Evolutionary conservation across 345 rosid species (phyloP), one percentile per base, ranked within the genome.

Genomic region (Sapria himalayana): DNA sequence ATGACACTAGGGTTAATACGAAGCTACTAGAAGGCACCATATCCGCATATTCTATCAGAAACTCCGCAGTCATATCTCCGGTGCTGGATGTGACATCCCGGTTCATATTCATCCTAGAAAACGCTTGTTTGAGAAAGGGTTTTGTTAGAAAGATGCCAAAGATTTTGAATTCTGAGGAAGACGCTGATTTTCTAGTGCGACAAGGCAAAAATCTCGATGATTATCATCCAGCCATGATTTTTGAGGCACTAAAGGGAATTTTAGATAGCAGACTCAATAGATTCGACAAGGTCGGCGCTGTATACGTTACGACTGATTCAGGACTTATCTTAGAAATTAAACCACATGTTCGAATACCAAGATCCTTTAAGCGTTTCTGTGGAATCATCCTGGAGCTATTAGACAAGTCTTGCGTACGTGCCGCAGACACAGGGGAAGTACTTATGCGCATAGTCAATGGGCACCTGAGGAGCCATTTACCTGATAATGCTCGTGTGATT

Each of bases 71-170:
- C n/a, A 17, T 10, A 12, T n/a, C n/a, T n/a, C n/a, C n/a, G n/a
- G n/a, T n/a, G n/a, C n/a, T n/a, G n/a, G n/a, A n/a, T n/a, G n/a
- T n/a, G 11, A 43, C 13, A 18, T 46, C 39, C 15, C 31, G 16
- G 3, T 29, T 33, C 24, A 22, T 46, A 9, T 46, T 46, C 10
- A 12, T 46, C 15, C 41, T 46, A 0, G 33, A 46, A 8, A 46
- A 46, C 24, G 50, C 50, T 4, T 46, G 41, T 22, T 22, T 46
- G 29, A 34, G 9, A 19, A 46, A 46, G 41, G 50, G 50, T 23
- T 46, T 20, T 16, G 29, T 46, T 34, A 29, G 39, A 33, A 46
- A 46, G 41, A 46, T 33, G 39, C 19, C 15, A 20, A 34, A 46
- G 41, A 22, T 46, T n/a, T 33, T 46, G 33, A 33, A 23, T 10